A percentile compares a stretch with the other conserved stretches of the same genome.
These are phyloP conservation scores for Phaffomyces opuntiae DNA, from an alignment of 805 yeast genomes.

Conservation along the genomic window DNA sequence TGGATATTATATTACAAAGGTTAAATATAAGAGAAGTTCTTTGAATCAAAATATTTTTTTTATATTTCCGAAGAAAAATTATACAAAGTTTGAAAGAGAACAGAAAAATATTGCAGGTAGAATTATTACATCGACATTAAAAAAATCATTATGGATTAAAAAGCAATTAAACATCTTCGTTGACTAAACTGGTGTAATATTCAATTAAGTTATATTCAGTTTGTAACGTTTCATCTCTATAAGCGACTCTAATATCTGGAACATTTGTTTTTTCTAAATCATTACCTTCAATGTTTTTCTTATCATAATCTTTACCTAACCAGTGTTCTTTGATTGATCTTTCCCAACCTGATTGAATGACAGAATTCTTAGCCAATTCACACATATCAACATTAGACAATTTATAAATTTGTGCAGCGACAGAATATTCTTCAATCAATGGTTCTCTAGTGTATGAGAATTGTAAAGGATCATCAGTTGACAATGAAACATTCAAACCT, in stretches of 20 bases:
- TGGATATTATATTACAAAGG: too few relatives aligned
- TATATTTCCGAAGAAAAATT: too few relatives aligned
- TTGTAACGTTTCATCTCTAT: constrained; percentile 72
- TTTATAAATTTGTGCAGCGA: constrained; percentile 23
- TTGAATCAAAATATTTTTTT: too few relatives aligned
- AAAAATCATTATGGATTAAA: too few relatives aligned
- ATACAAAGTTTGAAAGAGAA: too few relatives aligned
- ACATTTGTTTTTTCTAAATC: constrained; percentile 93
- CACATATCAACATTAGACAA: constrained; percentile 30
- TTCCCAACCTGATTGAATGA: constrained; percentile 92
- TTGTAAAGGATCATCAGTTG: constrained; percentile 97
- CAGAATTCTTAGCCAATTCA: constrained; percentile 91
- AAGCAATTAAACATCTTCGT: too few relatives aligned
- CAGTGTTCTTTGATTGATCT: constrained; percentile 80
- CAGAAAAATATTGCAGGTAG: too few relatives aligned
- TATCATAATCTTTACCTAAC: constrained; percentile 65
- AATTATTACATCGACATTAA: too few relatives aligned
- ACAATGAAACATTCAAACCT: constrained; percentile 89
- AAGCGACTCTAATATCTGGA: constrained; percentile 80
- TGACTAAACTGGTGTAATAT: constrained; percentile 33
- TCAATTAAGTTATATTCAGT: constrained; percentile 66
- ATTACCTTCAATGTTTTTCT: constrained; percentile 69
- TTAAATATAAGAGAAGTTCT: too few relatives aligned
- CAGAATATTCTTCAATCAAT: constrained; percentile 23
- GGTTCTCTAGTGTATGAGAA: constrained; percentile 94